phyloP scores from a whole-genome alignment of 768 basidiomycete genomes.

The Mycena galopus region DNA sequence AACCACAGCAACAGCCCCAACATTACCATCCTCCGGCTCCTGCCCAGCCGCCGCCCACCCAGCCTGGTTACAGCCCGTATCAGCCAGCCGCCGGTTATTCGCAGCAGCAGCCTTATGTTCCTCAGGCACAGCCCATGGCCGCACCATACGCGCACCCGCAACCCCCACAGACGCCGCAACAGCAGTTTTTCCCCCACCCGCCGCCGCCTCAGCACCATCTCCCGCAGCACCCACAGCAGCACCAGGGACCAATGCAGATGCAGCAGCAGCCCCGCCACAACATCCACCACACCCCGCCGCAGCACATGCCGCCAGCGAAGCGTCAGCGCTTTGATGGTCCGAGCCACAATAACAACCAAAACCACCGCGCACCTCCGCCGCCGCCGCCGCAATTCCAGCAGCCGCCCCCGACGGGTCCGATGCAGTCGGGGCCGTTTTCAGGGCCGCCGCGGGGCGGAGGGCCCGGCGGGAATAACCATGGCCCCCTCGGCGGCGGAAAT shows the following conservation, averaged over 20 bases:
- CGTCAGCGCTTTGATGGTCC: slow-evolving; percentile 91
- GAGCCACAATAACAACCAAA: slow-evolving; percentile 63
- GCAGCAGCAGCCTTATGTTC: slow-evolving; percentile 75
- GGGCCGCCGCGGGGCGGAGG: slow-evolving; percentile 54
- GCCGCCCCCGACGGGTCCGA: slow-evolving; percentile 61
- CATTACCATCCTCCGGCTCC: slow-evolving; percentile 67
- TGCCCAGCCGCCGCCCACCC: slow-evolving; percentile 60
- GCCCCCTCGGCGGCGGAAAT: slow-evolving; percentile 47
- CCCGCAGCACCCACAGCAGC: slow-evolving; percentile 56
- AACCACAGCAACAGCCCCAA: slow-evolving; percentile 65
- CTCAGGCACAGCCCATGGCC: slow-evolving; percentile 69
- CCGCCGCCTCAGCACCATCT: slow-evolving; percentile 56
- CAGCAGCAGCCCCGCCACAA: slow-evolving; percentile 63
- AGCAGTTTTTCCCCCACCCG: slow-evolving; percentile 57
- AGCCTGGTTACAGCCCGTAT: slow-evolving; percentile 81
- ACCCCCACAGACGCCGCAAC: slow-evolving; percentile 53
- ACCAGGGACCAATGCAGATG: slow-evolving; percentile 59
- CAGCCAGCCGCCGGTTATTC: slow-evolving; percentile 77
- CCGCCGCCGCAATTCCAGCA: slow-evolving; percentile 75
- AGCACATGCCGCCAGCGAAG: slow-evolving; percentile 93
- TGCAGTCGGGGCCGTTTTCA: slow-evolving; percentile 52
- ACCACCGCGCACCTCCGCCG: slow-evolving; percentile 63
- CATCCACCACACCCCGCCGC: slow-evolving; percentile 74
- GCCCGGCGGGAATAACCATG: slow-evolving; percentile 54
- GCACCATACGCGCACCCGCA: slow-evolving; percentile 63